These are phyloP conservation scores for Neofusicoccum ribis DNA, from an alignment of 2,329 filamentous ascomycete genomes.

Conservation along the genomic window DNA sequence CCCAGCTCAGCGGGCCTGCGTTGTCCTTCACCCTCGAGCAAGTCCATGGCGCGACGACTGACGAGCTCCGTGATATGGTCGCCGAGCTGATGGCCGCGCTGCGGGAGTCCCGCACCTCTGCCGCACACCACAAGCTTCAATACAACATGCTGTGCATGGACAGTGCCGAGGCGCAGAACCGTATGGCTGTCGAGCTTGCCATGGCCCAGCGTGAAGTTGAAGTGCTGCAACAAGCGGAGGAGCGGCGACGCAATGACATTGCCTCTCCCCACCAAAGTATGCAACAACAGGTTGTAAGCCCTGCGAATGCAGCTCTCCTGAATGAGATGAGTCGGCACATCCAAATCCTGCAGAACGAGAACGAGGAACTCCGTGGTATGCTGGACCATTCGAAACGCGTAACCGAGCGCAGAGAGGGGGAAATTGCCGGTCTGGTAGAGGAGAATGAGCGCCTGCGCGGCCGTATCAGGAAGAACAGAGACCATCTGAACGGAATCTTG, in stretches of 20 bases:
- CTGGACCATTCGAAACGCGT: constrained; percentile 74
- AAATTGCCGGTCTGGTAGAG: constrained; percentile 68
- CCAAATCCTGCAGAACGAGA: constrained; percentile 67
- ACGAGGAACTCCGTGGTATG: constrained; percentile 62
- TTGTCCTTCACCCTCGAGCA: constrained; percentile 52
- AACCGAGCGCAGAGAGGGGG: constrained; percentile 75
- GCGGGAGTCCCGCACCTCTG: constrained; percentile 75
- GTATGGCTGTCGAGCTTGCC: constrained; percentile 86
- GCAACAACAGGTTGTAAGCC: constrained; percentile 49
- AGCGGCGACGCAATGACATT: constrained; percentile 61
- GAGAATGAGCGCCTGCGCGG: constrained; percentile 76
- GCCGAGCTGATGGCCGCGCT: constrained; percentile 53
- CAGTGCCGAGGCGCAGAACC: constrained; percentile 79
- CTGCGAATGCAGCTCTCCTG: constrained; percentile 58
- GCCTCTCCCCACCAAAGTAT: constrained; percentile 55
- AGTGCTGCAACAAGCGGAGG: constrained; percentile 73
- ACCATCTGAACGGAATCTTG: constrained; percentile 66
- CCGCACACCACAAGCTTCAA: constrained; percentile 88
- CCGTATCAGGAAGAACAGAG: constrained; percentile 84
- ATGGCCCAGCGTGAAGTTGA: constrained; percentile 89
- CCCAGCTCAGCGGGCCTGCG: constrained; percentile 23
- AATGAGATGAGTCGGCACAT: constrained; percentile 54
- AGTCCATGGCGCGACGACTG: constrained; percentile 52
- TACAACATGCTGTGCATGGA: constrained; percentile 82
- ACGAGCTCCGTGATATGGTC: constrained; percentile 56